Evolutionary conservation across 352 stramenopile genomes (phyloP), one percentile per base, ranked within the genome.

Genomic region (Elongisporangium prolatum): DNA sequence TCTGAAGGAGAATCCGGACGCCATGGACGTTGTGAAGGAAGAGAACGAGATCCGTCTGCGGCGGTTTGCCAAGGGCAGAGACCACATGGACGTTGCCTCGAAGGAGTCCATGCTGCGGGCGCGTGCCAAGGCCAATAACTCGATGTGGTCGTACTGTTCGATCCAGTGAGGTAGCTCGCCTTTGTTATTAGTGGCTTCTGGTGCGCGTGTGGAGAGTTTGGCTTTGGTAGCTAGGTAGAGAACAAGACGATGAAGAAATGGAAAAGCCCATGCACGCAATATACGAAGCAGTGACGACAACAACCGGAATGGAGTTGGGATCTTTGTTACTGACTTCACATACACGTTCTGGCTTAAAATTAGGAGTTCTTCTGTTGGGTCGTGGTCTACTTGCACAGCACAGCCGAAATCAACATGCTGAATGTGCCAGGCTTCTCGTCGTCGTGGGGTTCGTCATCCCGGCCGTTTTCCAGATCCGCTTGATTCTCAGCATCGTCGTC

Each of bases 11-110:
- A 84, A 95, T 59, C 84, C 84, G 21, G 76, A 89, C 47, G 80
- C 84, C 52, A 53, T 90, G 21, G 82, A 92, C 57, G 80, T 74
- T n/a, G 83, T 95, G 60, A 86, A 75, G 52, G 83, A 92, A 48
- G 76, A 92, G 20, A 91, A 86, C 53, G 83, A 92, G 67, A 85
- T 92, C 58, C 80, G 83, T 1, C 61, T 95, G 59, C 81, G 83
- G 48, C 78, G 82, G 50, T 95, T 95, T 61, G 78, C 80, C 50
- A 86, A 86, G 64, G 85, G 85, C 11, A 71, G 80, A 44, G 74
- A 90, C 59, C 85, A 94, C 60, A 61, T 94, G 62, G 82, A 91
- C 59, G 76, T 87, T 17, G 70, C 77, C 28, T 75, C 74, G 38
- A 64, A 74, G 22, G 79, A 88, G 34, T 74, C 77, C 34, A 48